Conservation (phyloP, 169 alveolate species). For the Fabrea salina region DNA sequence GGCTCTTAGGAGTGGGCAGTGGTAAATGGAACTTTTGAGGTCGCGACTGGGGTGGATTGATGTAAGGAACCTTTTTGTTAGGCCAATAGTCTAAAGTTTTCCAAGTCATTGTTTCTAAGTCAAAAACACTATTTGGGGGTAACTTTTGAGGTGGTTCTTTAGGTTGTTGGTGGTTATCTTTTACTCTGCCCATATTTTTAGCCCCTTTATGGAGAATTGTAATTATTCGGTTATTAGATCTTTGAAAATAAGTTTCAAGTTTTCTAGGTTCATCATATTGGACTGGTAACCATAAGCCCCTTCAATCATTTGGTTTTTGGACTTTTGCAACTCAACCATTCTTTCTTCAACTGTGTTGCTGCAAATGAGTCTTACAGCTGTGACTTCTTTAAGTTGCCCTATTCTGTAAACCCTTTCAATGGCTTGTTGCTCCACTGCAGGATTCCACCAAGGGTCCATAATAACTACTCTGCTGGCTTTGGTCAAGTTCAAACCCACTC, state of each 20-base stretch:
- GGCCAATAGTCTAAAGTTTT: too few relatives aligned
- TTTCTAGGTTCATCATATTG: background rate
- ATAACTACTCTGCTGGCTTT: conserved; percentile 76
- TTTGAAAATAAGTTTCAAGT: background rate
- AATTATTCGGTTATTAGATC: too few relatives aligned
- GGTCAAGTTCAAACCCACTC: conserved; percentile 85
- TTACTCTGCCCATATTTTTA: too few relatives aligned
- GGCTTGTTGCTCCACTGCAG: conserved; percentile 92
- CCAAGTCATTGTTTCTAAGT: too few relatives aligned
- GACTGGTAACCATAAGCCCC: background rate
- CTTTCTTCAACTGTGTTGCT: conserved; percentile 85
- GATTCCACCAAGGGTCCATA: conserved; percentile 91
- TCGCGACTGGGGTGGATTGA: too few relatives aligned
- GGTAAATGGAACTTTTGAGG: too few relatives aligned
- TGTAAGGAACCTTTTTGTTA: too few relatives aligned
- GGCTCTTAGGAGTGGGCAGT: too few relatives aligned
- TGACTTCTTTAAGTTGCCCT: conserved; percentile 87
- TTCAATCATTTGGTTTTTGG: conserved; percentile 49
- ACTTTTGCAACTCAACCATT: conserved; percentile 70
- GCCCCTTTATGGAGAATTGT: too few relatives aligned
- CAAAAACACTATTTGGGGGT: too few relatives aligned
- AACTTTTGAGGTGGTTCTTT: too few relatives aligned
- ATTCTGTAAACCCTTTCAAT: conserved; percentile 93
- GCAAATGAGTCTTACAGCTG: conserved; percentile 76
- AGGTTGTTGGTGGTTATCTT: too few relatives aligned